Base-by-base conservation (phyloP, 225 moss, liverwort and hornwort species). In the Marchantia paleacea region DNA sequence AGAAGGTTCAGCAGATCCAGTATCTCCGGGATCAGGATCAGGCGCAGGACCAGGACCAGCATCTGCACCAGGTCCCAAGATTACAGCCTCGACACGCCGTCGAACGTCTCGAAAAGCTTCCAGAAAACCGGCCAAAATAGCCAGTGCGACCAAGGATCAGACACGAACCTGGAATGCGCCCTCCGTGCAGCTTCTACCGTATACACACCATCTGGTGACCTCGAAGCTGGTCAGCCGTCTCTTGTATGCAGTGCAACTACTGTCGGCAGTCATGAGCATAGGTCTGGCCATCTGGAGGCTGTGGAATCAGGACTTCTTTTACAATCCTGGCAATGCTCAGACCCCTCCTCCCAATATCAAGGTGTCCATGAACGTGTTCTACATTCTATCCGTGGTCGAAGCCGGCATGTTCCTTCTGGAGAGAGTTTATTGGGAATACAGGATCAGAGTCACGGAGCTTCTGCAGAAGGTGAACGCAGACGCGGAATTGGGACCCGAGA, bases 361-460 rank as follows among this genome's bases (percentile, higher is more conserved):
- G 12, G 58, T 87, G 24, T 82, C 84, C 62, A 73, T 92, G 57
- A 84, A 66, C 47, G 81, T 88, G 7, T 95, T 93, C 81, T 95
- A 92, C 73, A 69, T 53, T 53, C 79, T 95, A 82, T 85, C 93
- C 18, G 77, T 89, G 74, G 8, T 89, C 9, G 95, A 93, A 72
- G 93, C 92, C 9, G 85, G 85, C 53, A 63, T 92, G 39, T 93
- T 92, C 80, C 78, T 95, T 52, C 48, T 93, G 13, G 92, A 91
- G 79, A 92, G 83, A 77, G 12, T 48, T 51, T 96, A 91, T 58
- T 90, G 89, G 91, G 92, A 93, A 76, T 90, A 71, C 73, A 72
- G 57, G 79, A 71, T 87, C 0, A 80, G 65, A 82, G 76, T 64
- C 68, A 57, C 57, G 74, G 20, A 82, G 30, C 79, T 96, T 58